phyloP scores from a whole-genome alignment of 257 asterid genomes.

The Agastache rugosa region DNA sequence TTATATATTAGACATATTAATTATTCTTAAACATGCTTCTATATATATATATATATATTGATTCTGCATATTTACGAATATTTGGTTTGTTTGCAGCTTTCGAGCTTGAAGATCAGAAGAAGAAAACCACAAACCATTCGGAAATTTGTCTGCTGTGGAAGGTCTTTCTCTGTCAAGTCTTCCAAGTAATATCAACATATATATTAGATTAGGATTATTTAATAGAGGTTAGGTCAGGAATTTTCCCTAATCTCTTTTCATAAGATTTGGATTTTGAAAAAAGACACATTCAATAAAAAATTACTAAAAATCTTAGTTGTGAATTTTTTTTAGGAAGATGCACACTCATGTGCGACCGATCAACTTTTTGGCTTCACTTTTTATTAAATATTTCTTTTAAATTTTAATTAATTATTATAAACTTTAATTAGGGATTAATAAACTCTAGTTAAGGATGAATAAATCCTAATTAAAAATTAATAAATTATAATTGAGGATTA shows the following conservation, averaged over 20 bases:
- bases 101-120: constrained; percentile 60
- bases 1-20: neutral
- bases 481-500: too few species aligned
- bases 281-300: neutral
- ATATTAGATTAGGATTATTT: neutral
- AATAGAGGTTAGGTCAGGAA: neutral
- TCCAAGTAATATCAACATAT: constrained; percentile 33
- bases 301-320: neutral
- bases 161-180: constrained; percentile 68
- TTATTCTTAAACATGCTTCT: neutral
- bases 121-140: constrained; percentile 62
- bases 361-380: too few species aligned
- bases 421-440: too few species aligned
- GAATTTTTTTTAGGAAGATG: neutral
- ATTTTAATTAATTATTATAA: too few species aligned
- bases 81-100: constrained; percentile 55
- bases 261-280: neutral
- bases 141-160: constrained; percentile 75
- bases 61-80: neutral
- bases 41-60: too few species aligned
- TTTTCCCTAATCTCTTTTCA: neutral
- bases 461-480: too few species aligned
- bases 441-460: too few species aligned
- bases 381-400: too few species aligned
- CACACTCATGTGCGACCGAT: too few species aligned